Evolutionary conservation across 2,329 filamentous ascomycete genomes (phyloP), one percentile per base, ranked within the genome.

Genomic region (Ophiostoma himal-ulmi): DNA sequence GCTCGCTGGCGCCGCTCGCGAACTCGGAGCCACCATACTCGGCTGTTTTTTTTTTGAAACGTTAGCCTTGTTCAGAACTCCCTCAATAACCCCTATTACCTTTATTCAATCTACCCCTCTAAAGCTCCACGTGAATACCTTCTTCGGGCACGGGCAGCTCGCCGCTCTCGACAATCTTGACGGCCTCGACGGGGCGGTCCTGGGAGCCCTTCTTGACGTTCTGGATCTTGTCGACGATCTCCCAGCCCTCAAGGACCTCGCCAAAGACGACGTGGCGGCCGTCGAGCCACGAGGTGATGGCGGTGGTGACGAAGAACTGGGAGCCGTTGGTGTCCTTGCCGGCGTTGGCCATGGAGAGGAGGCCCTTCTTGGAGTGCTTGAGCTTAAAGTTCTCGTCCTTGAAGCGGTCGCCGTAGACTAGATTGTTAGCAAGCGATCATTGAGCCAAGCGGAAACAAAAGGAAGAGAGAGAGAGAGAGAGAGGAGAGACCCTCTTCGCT

Each of bases 381-480:
- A 94, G 86, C 89, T 95, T 94, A 87, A 96, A 95, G 90, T 94
- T 95, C 89, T 96, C 92, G 77, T 96, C 92, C 74, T 87, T 82
- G 83, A 95, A 95, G 82, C 91, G 92, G 76, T 87, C 84, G 77
- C 92, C 92, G 80, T 94, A 95, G 84, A 95, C 88, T 89, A 17
- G 4, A 22, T 2, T 11, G 34, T 65, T 37, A 64, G 60, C 17
- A 64, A 64, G 34, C 60, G 73, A 5, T 11, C 20, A n/a, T 71
- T 26, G 39, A 60, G 13, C 4, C 34, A 4, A 39, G 37, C 37
- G 37, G 37, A 39, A 39, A 39, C 37, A 39, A 39, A 39, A 11
- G 37, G 37, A 10, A 39, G 37, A 39, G 26, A 30, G 26, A 30
- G 26, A 30, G 26, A 39, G 10, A 39, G 7, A 8, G 7, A 39